These are phyloP conservation scores for Fraxinus xanthoxyloides DNA, from an alignment of 305 asterid genomes.

Conservation along the genomic window DNA sequence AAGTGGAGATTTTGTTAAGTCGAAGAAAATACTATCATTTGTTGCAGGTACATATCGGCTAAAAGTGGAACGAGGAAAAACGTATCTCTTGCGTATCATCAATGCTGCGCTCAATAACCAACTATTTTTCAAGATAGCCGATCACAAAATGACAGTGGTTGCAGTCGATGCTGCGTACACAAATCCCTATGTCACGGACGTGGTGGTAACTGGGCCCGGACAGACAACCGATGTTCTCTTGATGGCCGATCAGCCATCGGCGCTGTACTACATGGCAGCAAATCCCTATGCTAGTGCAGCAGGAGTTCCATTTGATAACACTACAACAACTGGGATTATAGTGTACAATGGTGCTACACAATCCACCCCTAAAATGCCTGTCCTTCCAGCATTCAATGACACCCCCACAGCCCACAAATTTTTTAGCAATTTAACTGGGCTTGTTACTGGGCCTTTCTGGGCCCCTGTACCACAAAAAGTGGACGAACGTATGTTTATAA, in stretches of 20 bases:
- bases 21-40: background rate
- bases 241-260: conserved; percentile 37
- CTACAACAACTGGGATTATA: conserved; percentile 54
- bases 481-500: conserved; percentile 49
- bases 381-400: conserved; percentile 60
- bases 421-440: conserved; percentile 43
- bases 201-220: conserved; percentile 52
- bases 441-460: conserved; percentile 47
- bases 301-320: conserved; percentile 33
- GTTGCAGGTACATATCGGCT: conserved; percentile 37
- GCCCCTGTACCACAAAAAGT: conserved; percentile 33
- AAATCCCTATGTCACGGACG: conserved; percentile 51
- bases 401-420: conserved; percentile 61
- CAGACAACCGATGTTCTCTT: conserved; percentile 61
- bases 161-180: conserved; percentile 63
- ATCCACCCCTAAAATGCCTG: conserved; percentile 45
- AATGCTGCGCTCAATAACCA: conserved; percentile 71
- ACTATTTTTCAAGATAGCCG: conserved; percentile 53
- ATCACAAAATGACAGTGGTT: conserved; percentile 51
- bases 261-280: conserved; percentile 64
- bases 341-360: conserved; percentile 25
- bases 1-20: background rate
- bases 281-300: conserved; percentile 40
- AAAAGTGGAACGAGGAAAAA: conserved; percentile 41
- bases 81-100: conserved; percentile 60